phyloP scores from a whole-genome alignment of 164 flowering plant species.

The Berberis thunbergii region DNA sequence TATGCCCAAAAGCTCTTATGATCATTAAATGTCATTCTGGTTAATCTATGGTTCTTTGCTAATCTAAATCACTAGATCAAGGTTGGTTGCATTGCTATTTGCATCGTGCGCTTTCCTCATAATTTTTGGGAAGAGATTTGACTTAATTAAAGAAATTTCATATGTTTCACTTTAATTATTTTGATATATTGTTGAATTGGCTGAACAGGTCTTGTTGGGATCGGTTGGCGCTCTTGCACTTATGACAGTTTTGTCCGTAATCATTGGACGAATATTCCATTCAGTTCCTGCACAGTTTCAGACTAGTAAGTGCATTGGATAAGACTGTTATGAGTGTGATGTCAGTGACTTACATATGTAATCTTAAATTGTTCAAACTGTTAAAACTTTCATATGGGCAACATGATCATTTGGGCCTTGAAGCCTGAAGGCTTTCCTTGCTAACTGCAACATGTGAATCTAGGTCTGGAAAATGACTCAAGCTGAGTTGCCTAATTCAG shows the following conservation, averaged over 20 bases:
- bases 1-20: too few relatives aligned
- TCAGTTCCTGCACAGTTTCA: constrained; percentile 98
- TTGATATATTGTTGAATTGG: not conserved
- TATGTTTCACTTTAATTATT: not conserved
- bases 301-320: constrained; percentile 57
- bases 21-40: too few relatives aligned
- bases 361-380: too few relatives aligned
- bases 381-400: too few relatives aligned
- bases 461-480: too few relatives aligned
- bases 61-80: not conserved
- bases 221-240: constrained; percentile 94
- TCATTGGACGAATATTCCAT: constrained; percentile 84
- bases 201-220: constrained; percentile 80
- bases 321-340: not conserved
- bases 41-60: too few relatives aligned
- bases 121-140: not conserved
- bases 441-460: too few relatives aligned
- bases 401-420: too few relatives aligned
- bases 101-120: too few relatives aligned
- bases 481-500: too few relatives aligned
- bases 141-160: not conserved
- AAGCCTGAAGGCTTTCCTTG: too few relatives aligned
- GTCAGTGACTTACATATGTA: not conserved
- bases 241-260: constrained; percentile 87
- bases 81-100: not conserved